These are phyloP conservation scores for Fraxinus sp. DNA, from an alignment of 305 asterid species.

Conservation along the genomic window DNA sequence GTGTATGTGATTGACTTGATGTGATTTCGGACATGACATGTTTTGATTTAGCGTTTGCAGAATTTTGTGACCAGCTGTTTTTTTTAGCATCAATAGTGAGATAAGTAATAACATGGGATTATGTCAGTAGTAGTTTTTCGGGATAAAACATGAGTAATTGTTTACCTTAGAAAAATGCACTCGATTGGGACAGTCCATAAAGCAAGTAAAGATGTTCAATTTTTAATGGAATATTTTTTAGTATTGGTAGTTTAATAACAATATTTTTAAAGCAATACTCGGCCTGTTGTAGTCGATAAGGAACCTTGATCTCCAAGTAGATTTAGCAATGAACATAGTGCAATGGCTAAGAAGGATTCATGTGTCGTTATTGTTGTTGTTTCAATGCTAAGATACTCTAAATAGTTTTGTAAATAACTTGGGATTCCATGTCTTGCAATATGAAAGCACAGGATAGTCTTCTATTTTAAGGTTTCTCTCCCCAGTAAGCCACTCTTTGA, in stretches of 20 bases:
- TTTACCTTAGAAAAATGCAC: neutral
- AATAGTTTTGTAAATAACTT: neutral
- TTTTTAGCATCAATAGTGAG: neutral
- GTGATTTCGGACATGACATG: neutral
- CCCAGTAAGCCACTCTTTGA: neutral
- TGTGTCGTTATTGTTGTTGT: neutral
- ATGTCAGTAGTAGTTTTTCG: neutral
- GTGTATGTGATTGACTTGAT: neutral
- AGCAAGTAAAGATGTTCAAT: neutral
- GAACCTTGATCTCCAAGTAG: neutral
- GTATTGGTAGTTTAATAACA: neutral
- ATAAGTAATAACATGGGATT: neutral
- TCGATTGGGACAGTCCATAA: neutral
- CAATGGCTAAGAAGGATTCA: neutral
- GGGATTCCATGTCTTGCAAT: neutral
- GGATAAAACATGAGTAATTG: neutral
- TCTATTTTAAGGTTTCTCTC: neutral
- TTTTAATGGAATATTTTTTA: neutral
- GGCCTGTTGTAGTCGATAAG: neutral
- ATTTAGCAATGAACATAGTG: neutral
- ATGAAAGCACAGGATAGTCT: neutral
- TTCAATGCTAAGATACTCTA: neutral
- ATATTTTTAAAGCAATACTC: neutral
- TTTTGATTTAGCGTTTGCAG: constrained; percentile 1
- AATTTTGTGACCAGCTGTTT: neutral